Evolutionary conservation across 352 stramenopile genomes (phyloP).

Genomic region (Pythium scleroteichum): DNA sequence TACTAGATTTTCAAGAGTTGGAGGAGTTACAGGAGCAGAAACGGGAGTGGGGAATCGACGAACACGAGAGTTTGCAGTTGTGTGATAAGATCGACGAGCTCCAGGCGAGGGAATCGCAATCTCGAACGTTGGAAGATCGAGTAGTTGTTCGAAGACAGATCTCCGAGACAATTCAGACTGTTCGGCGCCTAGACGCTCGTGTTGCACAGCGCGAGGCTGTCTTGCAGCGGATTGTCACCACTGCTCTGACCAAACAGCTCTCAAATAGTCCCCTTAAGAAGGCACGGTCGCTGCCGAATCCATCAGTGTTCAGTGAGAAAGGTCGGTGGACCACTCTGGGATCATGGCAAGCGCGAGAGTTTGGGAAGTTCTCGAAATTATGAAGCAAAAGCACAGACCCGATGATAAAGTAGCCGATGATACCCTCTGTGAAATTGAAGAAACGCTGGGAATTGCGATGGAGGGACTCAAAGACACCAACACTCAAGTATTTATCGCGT

Average conservation of each 20-base stretch:
- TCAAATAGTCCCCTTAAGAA: conserved; percentile 19
- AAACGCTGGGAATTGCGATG: conserved; percentile 18
- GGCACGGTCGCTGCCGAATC: not conserved
- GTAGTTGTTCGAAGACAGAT: conserved; percentile 6
- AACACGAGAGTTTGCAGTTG: conserved; percentile 16
- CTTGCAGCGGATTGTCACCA: conserved; percentile 3
- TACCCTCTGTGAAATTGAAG: too few species aligned
- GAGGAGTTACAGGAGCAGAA: conserved; percentile 14
- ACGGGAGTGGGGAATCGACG: conserved; percentile 11
- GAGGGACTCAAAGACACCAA: conserved; percentile 21
- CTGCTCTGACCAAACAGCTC: conserved; percentile 7
- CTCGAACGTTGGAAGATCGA: conserved; percentile 4
- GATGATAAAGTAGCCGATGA: too few species aligned
- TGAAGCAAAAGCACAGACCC: too few species aligned
- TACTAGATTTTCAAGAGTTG: too few species aligned
- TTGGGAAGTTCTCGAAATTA: too few species aligned
- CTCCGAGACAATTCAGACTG: not conserved
- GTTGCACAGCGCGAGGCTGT: not conserved
- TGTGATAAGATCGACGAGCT: conserved; percentile 25
- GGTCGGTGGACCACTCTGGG: conserved; percentile 5
- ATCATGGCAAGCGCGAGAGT: conserved; percentile 30
- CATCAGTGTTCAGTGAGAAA: conserved; percentile 5
- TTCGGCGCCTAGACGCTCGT: not conserved
- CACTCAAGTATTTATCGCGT: conserved; percentile 34
- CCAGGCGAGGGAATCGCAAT: not conserved